Conservation (phyloP, 2,329 filamentous ascomycete genomes). For the Berkeleyomyces rouxiae region DNA sequence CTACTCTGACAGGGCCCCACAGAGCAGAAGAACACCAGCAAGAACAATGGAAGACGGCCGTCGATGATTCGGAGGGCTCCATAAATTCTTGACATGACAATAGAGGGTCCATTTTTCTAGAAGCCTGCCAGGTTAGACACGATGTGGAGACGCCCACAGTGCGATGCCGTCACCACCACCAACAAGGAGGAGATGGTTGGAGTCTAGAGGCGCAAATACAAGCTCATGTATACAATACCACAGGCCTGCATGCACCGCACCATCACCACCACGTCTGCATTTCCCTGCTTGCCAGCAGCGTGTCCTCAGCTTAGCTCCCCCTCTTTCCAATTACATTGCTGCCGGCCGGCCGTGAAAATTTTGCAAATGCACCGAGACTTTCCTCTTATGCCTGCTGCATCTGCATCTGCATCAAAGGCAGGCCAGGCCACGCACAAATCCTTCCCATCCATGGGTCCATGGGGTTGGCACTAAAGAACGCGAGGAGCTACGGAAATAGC, state of each 20-base stretch:
- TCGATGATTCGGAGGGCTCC: background rate
- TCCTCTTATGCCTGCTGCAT: background rate
- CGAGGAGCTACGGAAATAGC: background rate
- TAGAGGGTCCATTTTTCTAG: slow-evolving; percentile 1
- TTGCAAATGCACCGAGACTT: background rate
- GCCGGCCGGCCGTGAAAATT: slow-evolving; percentile 2
- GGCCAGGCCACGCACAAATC: background rate
- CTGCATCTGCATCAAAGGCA: background rate
- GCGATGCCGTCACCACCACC: no score
- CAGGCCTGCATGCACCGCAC: no score
- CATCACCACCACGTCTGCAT: no score
- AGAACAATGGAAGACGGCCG: background rate
- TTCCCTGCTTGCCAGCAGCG: no score
- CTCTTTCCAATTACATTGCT: background rate
- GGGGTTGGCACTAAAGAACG: background rate
- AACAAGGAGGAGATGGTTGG: no score
- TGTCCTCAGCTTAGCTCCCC: background rate
- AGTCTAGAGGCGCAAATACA: no score
- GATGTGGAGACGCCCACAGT: background rate
- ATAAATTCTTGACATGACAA: background rate
- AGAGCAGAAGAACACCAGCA: no score
- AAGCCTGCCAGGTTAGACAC: background rate
- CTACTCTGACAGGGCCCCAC: no score
- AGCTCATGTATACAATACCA: no score
- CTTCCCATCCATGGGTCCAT: background rate